A percentile compares a stretch with the other conserved stretches of the same genome.
Evolutionary conservation across 805 yeast genomes (phyloP).

Genomic region (Metschnikowia similis): DNA sequence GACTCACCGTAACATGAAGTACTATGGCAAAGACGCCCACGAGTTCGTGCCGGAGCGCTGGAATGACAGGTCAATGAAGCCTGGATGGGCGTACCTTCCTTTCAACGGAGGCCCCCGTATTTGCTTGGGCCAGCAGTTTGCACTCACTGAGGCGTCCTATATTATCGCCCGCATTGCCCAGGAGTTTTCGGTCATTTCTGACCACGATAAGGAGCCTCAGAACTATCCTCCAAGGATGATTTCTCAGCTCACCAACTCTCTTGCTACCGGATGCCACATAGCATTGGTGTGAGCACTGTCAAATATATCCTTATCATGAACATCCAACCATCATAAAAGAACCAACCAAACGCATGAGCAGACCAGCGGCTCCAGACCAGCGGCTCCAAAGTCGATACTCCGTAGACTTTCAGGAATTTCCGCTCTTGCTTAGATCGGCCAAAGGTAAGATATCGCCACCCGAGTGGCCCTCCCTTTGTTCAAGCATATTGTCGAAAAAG

Average conservation of each 20-base stretch:
- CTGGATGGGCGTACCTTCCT: conserved; percentile 12
- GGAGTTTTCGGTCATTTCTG: conserved; percentile 9
- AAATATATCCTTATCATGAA: neutral
- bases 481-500: conserved; percentile 80
- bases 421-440: conserved; percentile 4
- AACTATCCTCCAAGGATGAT: conserved; percentile 9
- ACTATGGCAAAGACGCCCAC: conserved; percentile 13
- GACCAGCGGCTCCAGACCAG: too few species aligned
- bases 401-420: neutral
- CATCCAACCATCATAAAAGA: neutral
- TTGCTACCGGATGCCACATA: conserved; percentile 11
- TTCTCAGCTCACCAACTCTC: conserved; percentile 12
- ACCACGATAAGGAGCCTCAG: conserved; percentile 2
- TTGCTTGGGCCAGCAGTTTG: conserved; percentile 14
- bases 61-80: conserved; percentile 5
- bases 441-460: conserved; percentile 3
- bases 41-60: conserved; percentile 15
- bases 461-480: conserved; percentile 38
- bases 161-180: conserved; percentile 14
- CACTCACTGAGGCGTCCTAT: conserved; percentile 15
- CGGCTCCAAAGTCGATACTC: neutral
- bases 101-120: conserved; percentile 14
- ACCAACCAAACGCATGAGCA: neutral
- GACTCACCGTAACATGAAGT: conserved; percentile 10
- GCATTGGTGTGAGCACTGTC: neutral